Conservation (phyloP, 441 rosid genomes). For the Pelargonium cotyledonis region DNA sequence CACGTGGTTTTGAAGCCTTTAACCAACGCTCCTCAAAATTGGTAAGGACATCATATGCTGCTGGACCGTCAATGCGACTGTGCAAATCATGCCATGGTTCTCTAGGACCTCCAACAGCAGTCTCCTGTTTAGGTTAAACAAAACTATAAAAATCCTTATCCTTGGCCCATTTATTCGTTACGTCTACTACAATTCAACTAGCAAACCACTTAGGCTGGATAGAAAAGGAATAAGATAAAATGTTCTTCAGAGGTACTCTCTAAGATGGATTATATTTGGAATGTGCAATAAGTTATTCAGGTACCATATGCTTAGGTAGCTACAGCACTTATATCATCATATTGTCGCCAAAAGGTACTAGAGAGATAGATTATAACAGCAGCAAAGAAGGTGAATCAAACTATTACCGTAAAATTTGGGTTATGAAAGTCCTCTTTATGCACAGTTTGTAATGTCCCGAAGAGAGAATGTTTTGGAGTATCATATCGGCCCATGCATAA, state of each 20-base stretch:
- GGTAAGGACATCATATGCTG: slow-evolving; percentile 87
- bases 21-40: slow-evolving; percentile 95
- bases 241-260: no score
- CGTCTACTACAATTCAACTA: background rate
- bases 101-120: slow-evolving; percentile 59
- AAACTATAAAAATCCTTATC: no score
- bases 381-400: background rate
- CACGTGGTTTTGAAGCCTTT: slow-evolving; percentile 71
- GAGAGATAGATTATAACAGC: no score
- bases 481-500: slow-evolving; percentile 93
- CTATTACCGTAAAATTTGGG: slow-evolving; percentile 72
- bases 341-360: no score
- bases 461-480: slow-evolving; percentile 73
- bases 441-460: slow-evolving; percentile 58
- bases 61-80: slow-evolving; percentile 84
- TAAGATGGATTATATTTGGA: no score
- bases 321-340: background rate
- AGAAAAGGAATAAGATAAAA: background rate
- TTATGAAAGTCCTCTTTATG: slow-evolving; percentile 91
- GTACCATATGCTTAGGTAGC: slow-evolving; percentile 7
- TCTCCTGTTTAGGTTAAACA: slow-evolving; percentile 37
- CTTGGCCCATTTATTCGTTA: background rate
- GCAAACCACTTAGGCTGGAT: slow-evolving; percentile 1
- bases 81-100: slow-evolving; percentile 99
- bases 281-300: background rate